These are phyloP conservation scores for Lentinus brumalis DNA, from an alignment of 768 basidiomycete species.

Conservation along the genomic window DNA sequence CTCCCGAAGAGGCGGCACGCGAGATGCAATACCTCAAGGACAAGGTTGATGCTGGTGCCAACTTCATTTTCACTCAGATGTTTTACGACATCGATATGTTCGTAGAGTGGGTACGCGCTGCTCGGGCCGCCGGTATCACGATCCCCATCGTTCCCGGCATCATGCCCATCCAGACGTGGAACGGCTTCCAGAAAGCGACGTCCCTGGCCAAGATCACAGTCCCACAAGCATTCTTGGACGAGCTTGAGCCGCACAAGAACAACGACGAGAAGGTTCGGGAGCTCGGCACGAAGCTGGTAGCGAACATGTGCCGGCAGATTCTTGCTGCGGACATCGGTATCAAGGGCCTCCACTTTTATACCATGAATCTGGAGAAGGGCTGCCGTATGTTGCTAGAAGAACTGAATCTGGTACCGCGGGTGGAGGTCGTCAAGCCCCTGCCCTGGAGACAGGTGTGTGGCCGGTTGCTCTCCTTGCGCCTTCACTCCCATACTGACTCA, in stretches of 20 bases:
- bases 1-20: conserved; percentile 69
- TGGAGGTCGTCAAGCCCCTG: conserved; percentile 91
- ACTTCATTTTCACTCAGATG: conserved; percentile 98
- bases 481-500: conserved; percentile 1
- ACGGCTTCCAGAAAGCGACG: conserved; percentile 87
- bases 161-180: conserved; percentile 95
- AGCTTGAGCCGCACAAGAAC: conserved; percentile 83
- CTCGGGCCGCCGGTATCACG: conserved; percentile 84
- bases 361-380: conserved; percentile 95
- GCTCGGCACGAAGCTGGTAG: conserved; percentile 92
- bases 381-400: conserved; percentile 95
- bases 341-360: conserved; percentile 92
- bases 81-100: conserved; percentile 95
- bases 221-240: conserved; percentile 73
- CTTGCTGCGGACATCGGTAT: conserved; percentile 80
- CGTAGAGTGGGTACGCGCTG: conserved; percentile 84
- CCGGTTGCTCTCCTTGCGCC: conserved; percentile 2
- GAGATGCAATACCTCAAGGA: conserved; percentile 89
- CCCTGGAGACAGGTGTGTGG: conserved; percentile 94
- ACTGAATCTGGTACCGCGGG: conserved; percentile 80
- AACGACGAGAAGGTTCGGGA: conserved; percentile 92
- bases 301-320: conserved; percentile 90
- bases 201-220: conserved; percentile 77
- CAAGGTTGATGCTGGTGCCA: conserved; percentile 87
- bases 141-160: conserved; percentile 93